Conservation (phyloP, 2,329 filamentous ascomycete genomes). For the Penicillium verrucosum region DNA sequence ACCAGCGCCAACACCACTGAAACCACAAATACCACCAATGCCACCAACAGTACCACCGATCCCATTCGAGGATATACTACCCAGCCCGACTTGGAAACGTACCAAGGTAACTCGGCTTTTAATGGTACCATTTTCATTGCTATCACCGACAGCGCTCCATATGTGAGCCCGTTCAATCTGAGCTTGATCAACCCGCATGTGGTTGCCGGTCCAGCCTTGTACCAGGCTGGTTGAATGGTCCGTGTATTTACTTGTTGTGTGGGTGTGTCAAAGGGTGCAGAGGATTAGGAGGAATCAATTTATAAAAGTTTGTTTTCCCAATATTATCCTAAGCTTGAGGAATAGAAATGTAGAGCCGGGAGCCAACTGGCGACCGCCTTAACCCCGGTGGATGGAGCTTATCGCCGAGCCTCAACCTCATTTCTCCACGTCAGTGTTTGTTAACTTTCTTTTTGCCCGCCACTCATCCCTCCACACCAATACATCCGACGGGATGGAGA, state of each 20-base stretch:
- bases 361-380: background rate
- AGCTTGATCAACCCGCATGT: conserved; percentile 72
- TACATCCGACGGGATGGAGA: conserved; percentile 23
- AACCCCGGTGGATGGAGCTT: conserved; percentile 1
- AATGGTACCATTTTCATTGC: conserved; percentile 80
- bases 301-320: background rate
- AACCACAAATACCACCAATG: conserved; percentile 36
- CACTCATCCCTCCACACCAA: background rate
- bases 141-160: conserved; percentile 65
- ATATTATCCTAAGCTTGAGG: background rate
- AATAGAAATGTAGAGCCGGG: background rate
- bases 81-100: conserved; percentile 69
- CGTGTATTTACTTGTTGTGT: background rate
- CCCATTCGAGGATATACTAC: conserved; percentile 60
- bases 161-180: conserved; percentile 73
- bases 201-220: conserved; percentile 66
- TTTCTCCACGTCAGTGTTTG: conserved; percentile 11
- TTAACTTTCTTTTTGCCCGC: background rate
- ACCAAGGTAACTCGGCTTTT: conserved; percentile 62
- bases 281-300: background rate
- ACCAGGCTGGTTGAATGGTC: conserved; percentile 66
- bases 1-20: conserved; percentile 17
- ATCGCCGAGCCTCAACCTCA: conserved; percentile 11
- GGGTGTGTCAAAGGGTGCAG: background rate
- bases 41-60: conserved; percentile 37